phyloP scores from a whole-genome alignment of 805 yeast species.

The Priceomyces fermenticarens region DNA sequence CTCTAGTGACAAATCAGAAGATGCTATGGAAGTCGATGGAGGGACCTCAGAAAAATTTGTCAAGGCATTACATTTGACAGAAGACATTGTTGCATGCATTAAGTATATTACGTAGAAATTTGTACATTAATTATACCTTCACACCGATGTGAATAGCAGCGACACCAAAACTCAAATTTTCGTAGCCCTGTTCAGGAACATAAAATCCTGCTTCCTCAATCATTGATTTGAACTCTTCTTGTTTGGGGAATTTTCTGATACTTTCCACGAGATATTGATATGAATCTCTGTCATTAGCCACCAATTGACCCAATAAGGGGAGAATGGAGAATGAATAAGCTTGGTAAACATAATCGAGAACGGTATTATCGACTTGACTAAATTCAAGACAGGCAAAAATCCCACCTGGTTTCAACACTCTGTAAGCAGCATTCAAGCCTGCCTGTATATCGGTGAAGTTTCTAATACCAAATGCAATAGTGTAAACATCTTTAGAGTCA shows the following conservation, averaged over 20 bases:
- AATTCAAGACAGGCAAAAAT: constrained; percentile 95
- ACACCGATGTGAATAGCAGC: constrained; percentile 96
- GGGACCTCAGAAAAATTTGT: constrained; percentile 15
- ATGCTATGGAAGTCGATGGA: constrained; percentile 20
- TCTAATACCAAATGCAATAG: constrained; percentile 96
- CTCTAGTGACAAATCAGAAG: constrained; percentile 4
- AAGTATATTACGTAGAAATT: constrained; percentile 9
- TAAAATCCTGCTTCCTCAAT: constrained; percentile 93
- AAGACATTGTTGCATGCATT: constrained; percentile 25
- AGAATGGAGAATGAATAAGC: constrained; percentile 83
- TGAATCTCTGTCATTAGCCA: constrained; percentile 93
- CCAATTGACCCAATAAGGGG: constrained; percentile 93
- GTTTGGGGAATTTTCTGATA: constrained; percentile 86
- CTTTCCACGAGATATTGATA: constrained; percentile 96
- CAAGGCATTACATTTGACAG: constrained; percentile 27
- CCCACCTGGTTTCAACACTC: constrained; percentile 96
- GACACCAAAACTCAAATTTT: constrained; percentile 89
- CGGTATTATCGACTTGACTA: constrained; percentile 81
- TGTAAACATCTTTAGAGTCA: constrained; percentile 89
- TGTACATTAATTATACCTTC: constrained; percentile 50
- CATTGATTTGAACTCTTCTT: constrained; percentile 88
- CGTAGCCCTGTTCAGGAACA: constrained; percentile 84
- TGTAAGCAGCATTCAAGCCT: constrained; percentile 90
- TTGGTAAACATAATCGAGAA: constrained; percentile 74
- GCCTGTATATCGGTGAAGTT: constrained; percentile 94